Evolutionary conservation across 768 basidiomycete genomes (phyloP).

Genomic region (Suillus discolor): DNA sequence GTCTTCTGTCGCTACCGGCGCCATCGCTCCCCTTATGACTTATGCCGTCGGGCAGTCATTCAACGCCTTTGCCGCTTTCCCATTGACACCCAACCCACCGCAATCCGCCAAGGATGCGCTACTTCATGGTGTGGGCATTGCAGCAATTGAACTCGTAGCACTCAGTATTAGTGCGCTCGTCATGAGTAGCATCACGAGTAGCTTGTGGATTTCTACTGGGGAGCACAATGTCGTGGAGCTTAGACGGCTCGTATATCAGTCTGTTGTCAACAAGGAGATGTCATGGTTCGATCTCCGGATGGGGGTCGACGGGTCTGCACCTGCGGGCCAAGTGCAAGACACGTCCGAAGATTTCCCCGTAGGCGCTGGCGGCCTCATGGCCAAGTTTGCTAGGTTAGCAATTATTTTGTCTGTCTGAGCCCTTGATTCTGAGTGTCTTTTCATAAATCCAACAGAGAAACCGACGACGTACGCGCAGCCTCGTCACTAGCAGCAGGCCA

Average conservation of each 20-base stretch:
- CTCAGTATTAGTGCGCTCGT: slow-evolving; percentile 67
- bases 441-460: slow-evolving; percentile 62
- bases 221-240: slow-evolving; percentile 76
- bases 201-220: slow-evolving; percentile 86
- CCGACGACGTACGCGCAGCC: slow-evolving; percentile 89
- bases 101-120: slow-evolving; percentile 50
- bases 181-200: slow-evolving; percentile 73
- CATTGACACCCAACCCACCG: slow-evolving; percentile 42
- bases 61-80: slow-evolving; percentile 66
- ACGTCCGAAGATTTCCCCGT: slow-evolving; percentile 48
- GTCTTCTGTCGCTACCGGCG: slow-evolving; percentile 64
- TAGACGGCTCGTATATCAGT: slow-evolving; percentile 65
- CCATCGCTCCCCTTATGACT: slow-evolving; percentile 87
- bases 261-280: slow-evolving; percentile 72
- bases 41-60: slow-evolving; percentile 78
- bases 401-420: not conserved
- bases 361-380: slow-evolving; percentile 91
- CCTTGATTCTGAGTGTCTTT: not conserved
- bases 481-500: slow-evolving; percentile 79
- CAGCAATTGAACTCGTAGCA: slow-evolving; percentile 66
- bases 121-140: slow-evolving; percentile 56
- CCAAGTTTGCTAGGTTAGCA: slow-evolving; percentile 80
- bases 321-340: slow-evolving; percentile 29
- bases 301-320: slow-evolving; percentile 52
- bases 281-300: slow-evolving; percentile 90